Base-by-base conservation (phyloP, 805 yeast genomes). In the Saccharomyces jurei region DNA sequence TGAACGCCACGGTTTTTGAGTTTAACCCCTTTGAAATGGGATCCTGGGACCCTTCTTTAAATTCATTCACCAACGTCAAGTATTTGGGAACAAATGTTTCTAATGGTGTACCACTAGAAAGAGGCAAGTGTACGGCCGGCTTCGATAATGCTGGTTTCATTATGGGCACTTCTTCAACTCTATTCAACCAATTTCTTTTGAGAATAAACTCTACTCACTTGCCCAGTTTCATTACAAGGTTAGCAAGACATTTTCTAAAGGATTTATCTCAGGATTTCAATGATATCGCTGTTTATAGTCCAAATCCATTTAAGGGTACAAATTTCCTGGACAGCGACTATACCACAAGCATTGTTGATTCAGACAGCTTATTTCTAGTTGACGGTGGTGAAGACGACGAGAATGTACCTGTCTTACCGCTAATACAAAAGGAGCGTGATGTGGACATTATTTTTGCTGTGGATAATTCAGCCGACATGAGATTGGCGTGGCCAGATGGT, bases 141-240 rank as follows among this genome's bases (percentile, higher is more conserved):
- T 84, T 78, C 57, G 96, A 90, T 69, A 88, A 89, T 65, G 84
- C 89, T 6, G 96, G 96, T 6, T 89, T 81, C 64, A 72, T 88
- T 44, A 73, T 88, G 73, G 96, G 95, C 47, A 84, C 96, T 2
- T 88, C 96, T 1, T 86, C 96, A 1, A 76, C 91, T 1, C 71
- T 89, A 52, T 89, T 89, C 76, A 89, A 89, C 67, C 83, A 82
- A 66, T 75, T 86, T 53, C 64, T 87, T 21, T 69, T 84, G 48
- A 78, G 79, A 60, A 67, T 86, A 56, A 82, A 85, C 66, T 66
- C 81, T 22, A 77, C 85, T 1, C 77, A 79, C 26, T 54, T 80
- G 1, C 61, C 77, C 2, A 81, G 83, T 14, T 72, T 73, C 25
- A 60, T 84, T 9, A 72, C 74, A 56, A 67, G 72, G n/a, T 61